Evolutionary conservation across 2,329 filamentous ascomycete genomes (phyloP), one percentile per base, ranked within the genome.

Genomic region (Ophiobolus disseminans): DNA sequence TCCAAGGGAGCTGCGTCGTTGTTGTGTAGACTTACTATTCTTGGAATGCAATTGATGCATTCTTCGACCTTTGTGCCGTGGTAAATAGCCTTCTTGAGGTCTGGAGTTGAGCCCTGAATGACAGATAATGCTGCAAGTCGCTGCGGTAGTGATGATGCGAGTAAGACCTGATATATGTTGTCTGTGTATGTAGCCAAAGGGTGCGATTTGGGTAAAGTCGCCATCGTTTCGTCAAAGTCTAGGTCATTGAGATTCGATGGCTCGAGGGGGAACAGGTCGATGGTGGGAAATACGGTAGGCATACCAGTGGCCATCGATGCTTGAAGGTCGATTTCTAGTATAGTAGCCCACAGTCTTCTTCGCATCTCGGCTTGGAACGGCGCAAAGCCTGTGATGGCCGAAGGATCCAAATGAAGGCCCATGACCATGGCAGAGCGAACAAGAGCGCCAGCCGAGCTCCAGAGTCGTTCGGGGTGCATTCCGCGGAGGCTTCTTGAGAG

Each of bases 261-360:
- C 17, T 55, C 17, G 3, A 60, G 36, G 16, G 44, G 37, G 25
- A 38, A 40, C 3, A 39, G 40, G 17, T 42, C 42, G 11, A 61
- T 28, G 4, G 60, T 53, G 14, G 57, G 50, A 14, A 51, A 35
- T 14, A 56, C 40, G 5, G 55, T 31, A n/a, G 61, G 57, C 50
- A 60, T 57, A 3, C 57, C 57, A 2, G 46, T 50, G 28, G 48
- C 48, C 48, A 65, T 56, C 2, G 60, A 62, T 13, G 57, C 45
- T 40, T 66, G 63, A 16, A 78, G 48, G 39, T 75, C 72, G 21
- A 76, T 52, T 49, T 78, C 74, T 9, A 77, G 46, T 7, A 78
- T 70, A 0, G 75, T 76, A n/a, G 70, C 66, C 76, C 76, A 78
- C 3, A 78, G 45, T n/a, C 75, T 68, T 14, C 76, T 70, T 13